A percentile compares a stretch with the other conserved stretches of the same genome.
These are phyloP conservation scores for Sporothrix phasma DNA, from an alignment of 2,329 filamentous ascomycete species.

Conservation along the genomic window DNA sequence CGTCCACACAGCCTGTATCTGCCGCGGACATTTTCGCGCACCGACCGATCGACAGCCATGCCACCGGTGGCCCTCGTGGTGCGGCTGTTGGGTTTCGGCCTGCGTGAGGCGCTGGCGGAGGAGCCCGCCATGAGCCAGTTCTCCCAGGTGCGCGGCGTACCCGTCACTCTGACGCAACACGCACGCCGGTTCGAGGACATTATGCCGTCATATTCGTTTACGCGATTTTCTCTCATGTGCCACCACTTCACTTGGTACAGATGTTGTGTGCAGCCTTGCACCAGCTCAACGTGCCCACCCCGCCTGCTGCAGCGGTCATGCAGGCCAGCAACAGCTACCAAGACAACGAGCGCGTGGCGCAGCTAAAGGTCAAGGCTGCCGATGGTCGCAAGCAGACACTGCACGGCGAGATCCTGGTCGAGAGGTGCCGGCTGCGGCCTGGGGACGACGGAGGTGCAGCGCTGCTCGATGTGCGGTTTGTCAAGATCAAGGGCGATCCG, in stretches of 20 bases:
- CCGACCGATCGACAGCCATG: constrained; percentile 23
- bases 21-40: constrained; percentile 29
- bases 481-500: constrained; percentile 92
- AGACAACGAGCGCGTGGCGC: constrained; percentile 44
- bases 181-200: constrained; percentile 86
- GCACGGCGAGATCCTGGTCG: constrained; percentile 65
- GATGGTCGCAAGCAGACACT: constrained; percentile 64
- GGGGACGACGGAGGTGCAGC: constrained; percentile 31
- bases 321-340: constrained; percentile 15
- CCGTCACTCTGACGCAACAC: constrained; percentile 77
- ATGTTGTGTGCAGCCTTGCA: constrained; percentile 74
- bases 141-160: constrained; percentile 65
- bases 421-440: constrained; percentile 44
- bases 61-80: constrained; percentile 18
- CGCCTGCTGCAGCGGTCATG: constrained; percentile 37
- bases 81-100: constrained; percentile 5
- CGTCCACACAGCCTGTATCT: constrained; percentile 41
- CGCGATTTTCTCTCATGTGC: constrained; percentile 84
- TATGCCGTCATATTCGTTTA: constrained; percentile 74
- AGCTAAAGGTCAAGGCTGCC: constrained; percentile 62
- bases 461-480: constrained; percentile 76
- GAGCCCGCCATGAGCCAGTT: constrained; percentile 86
- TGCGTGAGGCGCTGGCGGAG: constrained; percentile 59
- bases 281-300: constrained; percentile 65
- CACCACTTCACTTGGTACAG: constrained; percentile 64